Evolutionary conservation across 2,329 filamentous ascomycete genomes (phyloP), one percentile per base, ranked within the genome.

Genomic region (Cladophialophora bantiana): DNA sequence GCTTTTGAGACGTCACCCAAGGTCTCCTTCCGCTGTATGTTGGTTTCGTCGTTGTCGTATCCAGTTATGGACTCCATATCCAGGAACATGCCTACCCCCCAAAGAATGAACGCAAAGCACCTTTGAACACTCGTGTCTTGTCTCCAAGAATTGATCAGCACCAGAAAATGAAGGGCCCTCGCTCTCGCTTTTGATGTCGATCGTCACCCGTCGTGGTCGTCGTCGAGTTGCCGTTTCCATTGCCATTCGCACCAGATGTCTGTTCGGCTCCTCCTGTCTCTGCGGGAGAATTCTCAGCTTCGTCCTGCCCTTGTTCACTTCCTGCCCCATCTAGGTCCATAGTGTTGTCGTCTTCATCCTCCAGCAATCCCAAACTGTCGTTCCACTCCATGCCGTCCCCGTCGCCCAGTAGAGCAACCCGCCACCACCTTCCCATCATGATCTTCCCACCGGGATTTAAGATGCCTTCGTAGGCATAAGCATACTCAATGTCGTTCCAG

Each of bases 361-460:
- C 67, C 26, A 35, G 20, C 9, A 48, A 53, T 7, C 36, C 67
- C 15, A 53, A 34, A 3, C 55, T 54, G n/a, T 67, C 62, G 12
- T 54, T 68, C 35, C 71, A 54, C 60, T 73, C 71, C 18, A 62
- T 20, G 13, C 65, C 69, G 1, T 61, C 58, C 4, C 65, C 70
- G 15, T 58, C 53, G 0, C 69, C 68, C 7, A 59, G 31, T 35
- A 68, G 45, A 10, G 66, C 70, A 42, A 64, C 59, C 26, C 71
- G 77, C 82, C 75, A 84, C 83, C 84, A 88, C 32, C 80, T 75
- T 10, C 83, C 83, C 59, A 84, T 59, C 73, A 85, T 82, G 45
- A 84, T 78, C 32, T 78, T 77, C 1, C 79, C 78, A 4, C 83
- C 81, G 2, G 83, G 83, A 4, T 83, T 66, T 12, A 85, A 74